Evolutionary conservation across 73 alveolate species (phyloP).

Genomic region (Symbiodinium pilosum): DNA sequence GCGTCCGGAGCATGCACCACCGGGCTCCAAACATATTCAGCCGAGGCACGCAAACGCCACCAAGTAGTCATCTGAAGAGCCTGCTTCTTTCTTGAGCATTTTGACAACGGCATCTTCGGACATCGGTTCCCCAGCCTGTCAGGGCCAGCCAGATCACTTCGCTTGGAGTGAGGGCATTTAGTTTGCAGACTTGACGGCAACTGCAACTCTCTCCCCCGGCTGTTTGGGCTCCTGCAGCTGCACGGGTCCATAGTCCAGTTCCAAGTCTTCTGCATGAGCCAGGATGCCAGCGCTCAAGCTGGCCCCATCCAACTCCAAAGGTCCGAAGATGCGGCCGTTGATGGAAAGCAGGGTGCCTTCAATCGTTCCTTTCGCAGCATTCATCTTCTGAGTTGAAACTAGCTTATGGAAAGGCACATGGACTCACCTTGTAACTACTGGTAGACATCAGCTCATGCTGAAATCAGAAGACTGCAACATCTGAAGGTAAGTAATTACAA

Average conservation of each 20-base stretch:
- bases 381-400: no score
- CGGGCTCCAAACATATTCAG: no score
- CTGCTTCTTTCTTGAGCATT: background rate
- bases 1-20: no score
- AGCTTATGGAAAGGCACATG: no score
- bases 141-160: background rate
- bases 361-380: background rate
- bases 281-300: background rate
- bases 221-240: background rate
- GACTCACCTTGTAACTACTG: no score
- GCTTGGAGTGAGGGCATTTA: background rate
- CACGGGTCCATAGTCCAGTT: background rate
- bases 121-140: background rate
- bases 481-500: background rate
- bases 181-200: background rate
- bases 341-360: conserved; percentile 33
- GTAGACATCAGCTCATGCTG: no score
- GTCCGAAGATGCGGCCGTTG: conserved; percentile 52
- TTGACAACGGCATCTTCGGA: background rate
- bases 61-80: conserved; percentile 13
- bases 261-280: background rate
- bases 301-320: conserved; percentile 9
- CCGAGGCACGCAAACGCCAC: conserved; percentile 35
- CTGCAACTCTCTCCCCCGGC: background rate
- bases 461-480: no score